Conservation (phyloP, 306 rosid species). For the Rubus parviflorus region DNA sequence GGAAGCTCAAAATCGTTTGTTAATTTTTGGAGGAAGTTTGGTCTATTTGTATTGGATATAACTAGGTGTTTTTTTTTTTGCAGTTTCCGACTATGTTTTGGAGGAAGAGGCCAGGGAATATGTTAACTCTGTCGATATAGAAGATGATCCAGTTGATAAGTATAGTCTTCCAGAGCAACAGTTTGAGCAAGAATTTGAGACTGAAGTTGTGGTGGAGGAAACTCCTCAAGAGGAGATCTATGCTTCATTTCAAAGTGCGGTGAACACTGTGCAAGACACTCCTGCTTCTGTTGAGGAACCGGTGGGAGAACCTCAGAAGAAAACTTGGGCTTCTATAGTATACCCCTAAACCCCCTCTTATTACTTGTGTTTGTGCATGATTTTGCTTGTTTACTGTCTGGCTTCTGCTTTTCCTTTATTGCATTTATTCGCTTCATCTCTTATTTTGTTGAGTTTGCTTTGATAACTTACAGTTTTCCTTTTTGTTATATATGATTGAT, state of each 20-base stretch:
- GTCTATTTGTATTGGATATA: slow-evolving; percentile 7
- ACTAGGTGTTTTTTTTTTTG: slow-evolving; percentile 28
- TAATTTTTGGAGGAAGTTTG: background rate
- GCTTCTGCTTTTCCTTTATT: background rate
- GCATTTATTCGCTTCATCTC: background rate
- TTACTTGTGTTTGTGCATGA: background rate
- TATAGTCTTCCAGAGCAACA: slow-evolving; percentile 89
- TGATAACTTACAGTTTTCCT: background rate
- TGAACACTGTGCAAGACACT: slow-evolving; percentile 47
- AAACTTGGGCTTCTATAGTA: slow-evolving; percentile 93
- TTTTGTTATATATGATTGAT: slow-evolving; percentile 20
- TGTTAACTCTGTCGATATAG: slow-evolving; percentile 63
- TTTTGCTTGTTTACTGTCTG: background rate
- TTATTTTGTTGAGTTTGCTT: background rate
- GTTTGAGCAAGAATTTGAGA: slow-evolving; percentile 57
- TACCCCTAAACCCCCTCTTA: slow-evolving; percentile 20
- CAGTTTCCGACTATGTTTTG: slow-evolving; percentile 69
- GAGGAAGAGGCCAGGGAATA: slow-evolving; percentile 87
- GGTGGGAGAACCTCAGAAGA: slow-evolving; percentile 71
- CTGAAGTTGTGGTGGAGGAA: slow-evolving; percentile 81
- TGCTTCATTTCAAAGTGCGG: slow-evolving; percentile 44
- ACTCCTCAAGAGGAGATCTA: slow-evolving; percentile 58
- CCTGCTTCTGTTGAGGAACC: slow-evolving; percentile 63
- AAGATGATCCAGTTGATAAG: slow-evolving; percentile 83
- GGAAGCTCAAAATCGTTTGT: background rate